Evolutionary conservation across 202 grass and related monocot species (phyloP), one percentile per base, ranked within the genome.

Genomic region (Brachypodium distachyon): DNA sequence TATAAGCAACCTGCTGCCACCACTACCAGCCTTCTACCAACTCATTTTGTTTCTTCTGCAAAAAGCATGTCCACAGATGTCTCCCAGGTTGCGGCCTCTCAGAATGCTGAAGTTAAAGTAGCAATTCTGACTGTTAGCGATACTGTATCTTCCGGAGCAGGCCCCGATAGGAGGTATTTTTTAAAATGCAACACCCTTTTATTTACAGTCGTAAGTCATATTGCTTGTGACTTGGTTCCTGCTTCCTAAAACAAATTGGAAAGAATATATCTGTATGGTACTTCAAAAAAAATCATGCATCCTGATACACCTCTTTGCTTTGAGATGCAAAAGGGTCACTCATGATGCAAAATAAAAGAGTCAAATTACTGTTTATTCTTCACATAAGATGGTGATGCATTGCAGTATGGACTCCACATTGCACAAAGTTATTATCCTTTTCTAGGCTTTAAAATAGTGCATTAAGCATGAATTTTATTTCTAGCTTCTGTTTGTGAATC

Each of bases 51-150:
- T 56, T 31, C 59, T 53, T 29, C 53, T 67, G 50, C 13, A 48
- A 78, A 81, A 89, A 47, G 32, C 53, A 22, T 21, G 71, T 49
- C 49, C 21, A 14, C 61, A 73, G 55, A 81, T 51, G 43, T 79
- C 36, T 46, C 42, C 76, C 74, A 65, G 44, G 18, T 50, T 81
- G 44, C 41, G 10, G 42, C 29, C 64, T 78, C 82, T 59, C 81
- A 93, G 65, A 64, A 41, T 61, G 71, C 61, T 54, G 66, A 88
- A 73, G 70, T 88, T 68, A 85, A 89, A 92, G 91, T 95, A 42
- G 96, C 87, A 84, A 86, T 95, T 79, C 87, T 98, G 74, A 98
- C 96, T 62, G 87, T 98, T 54, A 98, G 96, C 48, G 96, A 95
- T 70, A 98, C 96, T 19, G 96, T 98, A 77, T 88, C 96, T 63